These are phyloP conservation scores for Aspergillus sp. DNA, from an alignment of 2,329 filamentous ascomycete genomes.

Conservation along the genomic window DNA sequence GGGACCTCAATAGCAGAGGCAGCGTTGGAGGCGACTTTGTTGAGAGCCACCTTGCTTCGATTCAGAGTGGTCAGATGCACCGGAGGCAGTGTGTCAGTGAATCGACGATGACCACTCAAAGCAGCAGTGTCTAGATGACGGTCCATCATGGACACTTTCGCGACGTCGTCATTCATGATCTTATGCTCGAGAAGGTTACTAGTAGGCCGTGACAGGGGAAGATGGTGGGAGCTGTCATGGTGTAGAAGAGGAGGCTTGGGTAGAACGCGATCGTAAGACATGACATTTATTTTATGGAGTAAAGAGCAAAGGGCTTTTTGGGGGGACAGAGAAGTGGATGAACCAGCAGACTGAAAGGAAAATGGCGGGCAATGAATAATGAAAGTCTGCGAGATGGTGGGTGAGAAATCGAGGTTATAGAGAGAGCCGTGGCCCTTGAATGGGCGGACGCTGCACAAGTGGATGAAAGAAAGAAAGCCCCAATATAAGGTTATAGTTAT, in stretches of 20 bases:
- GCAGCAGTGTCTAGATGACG: conserved; percentile 20
- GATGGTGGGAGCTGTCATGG: conserved; percentile 38
- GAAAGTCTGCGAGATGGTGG: conserved; percentile 15
- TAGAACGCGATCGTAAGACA: conserved; percentile 53
- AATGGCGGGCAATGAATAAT: conserved; percentile 15
- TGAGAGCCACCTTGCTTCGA: conserved; percentile 25
- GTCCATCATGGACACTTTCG: conserved; percentile 23
- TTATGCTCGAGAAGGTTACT: conserved; percentile 45
- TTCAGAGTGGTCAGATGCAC: conserved; percentile 32
- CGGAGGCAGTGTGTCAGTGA: conserved; percentile 26
- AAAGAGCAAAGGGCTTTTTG: conserved; percentile 6
- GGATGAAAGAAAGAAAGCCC: conserved; percentile 10
- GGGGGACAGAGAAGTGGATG: neutral
- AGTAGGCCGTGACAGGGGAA: conserved; percentile 33
- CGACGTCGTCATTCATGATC: conserved; percentile 41
- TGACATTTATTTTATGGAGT: conserved; percentile 44
- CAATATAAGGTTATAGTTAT: conserved; percentile 19
- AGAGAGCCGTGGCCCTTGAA: conserved; percentile 3
- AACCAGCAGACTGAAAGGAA: conserved; percentile 15
- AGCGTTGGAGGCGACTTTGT: conserved; percentile 21
- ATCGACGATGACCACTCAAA: conserved; percentile 17
- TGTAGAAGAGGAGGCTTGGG: conserved; percentile 46
- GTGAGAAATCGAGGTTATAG: conserved; percentile 4
- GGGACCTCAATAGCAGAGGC: conserved; percentile 13
- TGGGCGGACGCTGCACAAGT: conserved; percentile 1